Evolutionary conservation across 225 moss, liverwort and hornwort species (phyloP).

Genomic region (Bryoerythrophyllum caledonicum): DNA sequence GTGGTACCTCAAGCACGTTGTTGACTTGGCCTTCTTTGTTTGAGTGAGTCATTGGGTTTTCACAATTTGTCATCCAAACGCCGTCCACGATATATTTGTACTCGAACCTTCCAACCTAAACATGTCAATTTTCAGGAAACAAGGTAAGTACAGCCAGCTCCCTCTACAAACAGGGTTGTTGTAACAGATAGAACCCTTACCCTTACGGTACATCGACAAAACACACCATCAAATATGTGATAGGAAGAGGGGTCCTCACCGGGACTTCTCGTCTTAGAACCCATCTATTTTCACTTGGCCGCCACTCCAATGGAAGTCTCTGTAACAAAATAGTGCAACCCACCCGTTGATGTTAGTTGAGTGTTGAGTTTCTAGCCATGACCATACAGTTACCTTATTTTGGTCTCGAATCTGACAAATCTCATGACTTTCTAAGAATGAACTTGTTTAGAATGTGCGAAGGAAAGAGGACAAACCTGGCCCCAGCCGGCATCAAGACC

Average conservation of each 20-base stretch:
- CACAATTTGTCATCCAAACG: conserved; percentile 74
- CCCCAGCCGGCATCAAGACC: conserved; percentile 96
- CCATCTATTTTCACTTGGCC: conserved; percentile 66
- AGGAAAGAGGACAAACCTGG: conserved; percentile 46
- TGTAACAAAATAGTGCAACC: conserved; percentile 23
- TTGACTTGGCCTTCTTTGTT: conserved; percentile 87
- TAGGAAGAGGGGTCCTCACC: conserved; percentile 28
- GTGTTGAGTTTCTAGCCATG: too few relatives aligned
- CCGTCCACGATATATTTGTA: conserved; percentile 90
- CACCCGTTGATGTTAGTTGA: too few relatives aligned
- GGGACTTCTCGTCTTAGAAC: conserved; percentile 78
- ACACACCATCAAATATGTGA: neutral
- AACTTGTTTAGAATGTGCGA: neutral
- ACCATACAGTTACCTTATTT: too few relatives aligned
- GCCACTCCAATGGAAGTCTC: conserved; percentile 66
- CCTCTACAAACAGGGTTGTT: too few relatives aligned
- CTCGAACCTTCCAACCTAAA: conserved; percentile 75
- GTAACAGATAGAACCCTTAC: neutral
- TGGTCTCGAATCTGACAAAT: too few relatives aligned
- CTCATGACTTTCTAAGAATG: too few relatives aligned
- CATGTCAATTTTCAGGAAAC: neutral
- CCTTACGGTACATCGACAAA: conserved; percentile 12
- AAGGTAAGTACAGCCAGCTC: neutral
- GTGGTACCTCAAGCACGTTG: conserved; percentile 76
- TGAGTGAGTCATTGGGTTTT: conserved; percentile 58